Percentiles rank a stretch among this genome's conserved stretches.
phyloP scores from a whole-genome alignment of 306 rosid genomes.

The Vigna unguiculata region DNA sequence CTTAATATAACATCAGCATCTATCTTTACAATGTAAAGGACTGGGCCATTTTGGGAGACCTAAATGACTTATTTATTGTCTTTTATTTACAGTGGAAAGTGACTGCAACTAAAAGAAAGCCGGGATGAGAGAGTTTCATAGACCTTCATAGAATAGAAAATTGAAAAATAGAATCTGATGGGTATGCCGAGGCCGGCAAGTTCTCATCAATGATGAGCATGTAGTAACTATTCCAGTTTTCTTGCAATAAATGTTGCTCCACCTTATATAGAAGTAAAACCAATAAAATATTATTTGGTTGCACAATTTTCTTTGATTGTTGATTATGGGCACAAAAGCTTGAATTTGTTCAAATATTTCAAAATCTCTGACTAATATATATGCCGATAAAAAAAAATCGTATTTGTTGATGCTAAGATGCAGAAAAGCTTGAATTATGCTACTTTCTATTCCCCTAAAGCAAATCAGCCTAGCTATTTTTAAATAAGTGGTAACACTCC shows the following conservation, averaged over 20 bases:
- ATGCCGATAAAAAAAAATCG: neutral
- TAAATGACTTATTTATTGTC: constrained; percentile 34
- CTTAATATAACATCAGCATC: constrained; percentile 24
- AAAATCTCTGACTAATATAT: neutral
- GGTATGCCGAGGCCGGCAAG: constrained; percentile 7
- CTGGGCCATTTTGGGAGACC: constrained; percentile 10
- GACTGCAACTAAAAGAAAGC: constrained; percentile 11
- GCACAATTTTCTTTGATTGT: too few relatives aligned
- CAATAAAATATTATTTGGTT: neutral
- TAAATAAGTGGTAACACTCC: too few relatives aligned
- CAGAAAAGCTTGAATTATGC: neutral
- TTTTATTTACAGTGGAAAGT: constrained; percentile 20
- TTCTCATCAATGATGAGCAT: neutral
- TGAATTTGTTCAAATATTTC: neutral
- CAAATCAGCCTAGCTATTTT: neutral
- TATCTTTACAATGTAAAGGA: constrained; percentile 41
- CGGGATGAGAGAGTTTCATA: neutral
- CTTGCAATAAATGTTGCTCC: neutral
- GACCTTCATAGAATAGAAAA: too few relatives aligned
- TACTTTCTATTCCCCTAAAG: neutral
- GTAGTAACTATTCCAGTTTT: neutral
- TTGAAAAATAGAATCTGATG: neutral
- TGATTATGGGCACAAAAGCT: too few relatives aligned
- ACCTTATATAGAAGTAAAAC: constrained; percentile 9
- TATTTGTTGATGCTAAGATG: neutral